Base-by-base conservation (phyloP, 2,329 filamentous ascomycete species). In the Aspergillus chevalieri region DNA sequence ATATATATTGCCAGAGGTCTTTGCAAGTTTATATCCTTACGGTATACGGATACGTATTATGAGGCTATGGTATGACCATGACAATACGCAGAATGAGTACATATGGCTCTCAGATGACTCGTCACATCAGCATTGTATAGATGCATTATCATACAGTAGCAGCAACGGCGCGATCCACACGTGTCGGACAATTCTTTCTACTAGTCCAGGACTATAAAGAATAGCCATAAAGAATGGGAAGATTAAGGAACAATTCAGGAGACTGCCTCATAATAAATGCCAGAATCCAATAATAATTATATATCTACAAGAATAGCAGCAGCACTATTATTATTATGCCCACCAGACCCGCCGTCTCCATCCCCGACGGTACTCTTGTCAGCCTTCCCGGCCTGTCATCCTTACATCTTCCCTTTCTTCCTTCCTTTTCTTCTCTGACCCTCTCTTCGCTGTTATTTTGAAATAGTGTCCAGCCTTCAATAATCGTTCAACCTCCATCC, bases 341-440 rank as follows among this genome's bases (percentile, higher is more conserved):
- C 26, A 30, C 26, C 9, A n/a, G 34, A 36, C 34, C 34, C 34
- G 34, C 34, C 26, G 12, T 30, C 26, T 30, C 26, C 26, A 30
- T 30, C 26, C 26, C 26, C 26, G 26, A 30, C 26, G 26, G 10
- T 12, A 12, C 10, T 30, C 26, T 30, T 36, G 34, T 36, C 34
- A 28, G 24, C 24, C 26, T 44, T 8, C 12, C 43, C 12, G 36
- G 19, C 10, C 36, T 41, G n/a, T 43, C 39, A 43, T 43, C 22
- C 39, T 53, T 56, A 53, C 51, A 45, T 52, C 42, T 49, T 52
- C 34, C 50, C 44, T 52, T 47, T 55, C 41, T 41, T 52, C 47
- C 45, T 44, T 50, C 46, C 34, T 42, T 47, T 30, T 46, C 43
- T 28, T 21, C 28, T 46, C 28, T 48, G 22, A 47, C 45, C 39